Evolutionary conservation across 208 protist genomes (phyloP), one percentile per base, ranked within the genome.

Genomic region (Sergeia podlipaevii): DNA sequence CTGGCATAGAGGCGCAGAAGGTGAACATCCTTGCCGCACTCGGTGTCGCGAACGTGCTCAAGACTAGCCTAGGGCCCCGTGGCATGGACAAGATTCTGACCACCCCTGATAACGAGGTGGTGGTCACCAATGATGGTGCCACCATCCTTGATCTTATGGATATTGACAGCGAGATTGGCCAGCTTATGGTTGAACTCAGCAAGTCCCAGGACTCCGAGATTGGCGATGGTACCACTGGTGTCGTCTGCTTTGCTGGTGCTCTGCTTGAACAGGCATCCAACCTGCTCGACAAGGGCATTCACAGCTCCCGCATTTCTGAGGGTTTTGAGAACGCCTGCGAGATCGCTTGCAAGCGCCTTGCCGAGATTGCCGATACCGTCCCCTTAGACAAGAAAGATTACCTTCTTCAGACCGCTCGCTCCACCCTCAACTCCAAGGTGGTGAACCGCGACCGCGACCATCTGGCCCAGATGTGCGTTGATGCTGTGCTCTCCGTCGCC

Each of bases 171-270:
- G 96, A 99, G 70, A 98, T 99, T 41, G 99, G 96, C 21, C 98
- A 99, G 80, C 85, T 99, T 20, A 80, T 99, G 66, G 98, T 99
- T 7, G 97, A 99, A 71, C 87, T 99, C 28, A 99, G 97, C 61
- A 97, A 99, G 70, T 99, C 97, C 17, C 98, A 99, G 79, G 99
- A 99, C 69, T 97, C 98, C 30, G 99, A 99, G 80, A 99, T 99
- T 66, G 99, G 99, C 45, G 99, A 99, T 74, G 99, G 99, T 28
- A 99, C 99, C 2, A 99, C 99, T 8, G 98, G 98, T 39, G 99
- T 99, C 28, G 97, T 99, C 1, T 99, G 99, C 52, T 86, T 99
- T 18, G 98, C 98, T 18, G 98, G 99, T 41, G 89, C 98, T 11
- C 86, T 99, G 7, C 77, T 99, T 1, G 98, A 99, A 77, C 95